Conservation (phyloP, 495 filamentous ascomycete genomes). For the Penicillium macrosclerotiorum region DNA sequence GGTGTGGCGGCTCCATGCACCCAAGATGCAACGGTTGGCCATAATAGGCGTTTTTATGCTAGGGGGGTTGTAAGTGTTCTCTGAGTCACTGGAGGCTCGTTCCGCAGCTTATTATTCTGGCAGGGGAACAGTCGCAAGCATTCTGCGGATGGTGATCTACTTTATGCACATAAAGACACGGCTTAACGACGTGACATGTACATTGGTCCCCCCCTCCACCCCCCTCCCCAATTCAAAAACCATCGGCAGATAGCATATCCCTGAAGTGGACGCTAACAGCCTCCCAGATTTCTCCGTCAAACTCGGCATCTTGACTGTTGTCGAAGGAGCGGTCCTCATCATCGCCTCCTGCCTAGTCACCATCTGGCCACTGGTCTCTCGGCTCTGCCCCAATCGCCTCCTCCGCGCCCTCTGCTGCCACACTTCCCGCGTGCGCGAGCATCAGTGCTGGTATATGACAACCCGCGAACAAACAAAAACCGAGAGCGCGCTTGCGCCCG, state of each 20-base stretch:
- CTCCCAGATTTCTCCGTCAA: slow-evolving; percentile 21
- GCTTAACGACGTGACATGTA: slow-evolving; percentile 22
- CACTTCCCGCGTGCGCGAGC: not conserved
- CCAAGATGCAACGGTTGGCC: slow-evolving; percentile 20
- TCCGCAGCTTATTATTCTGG: not conserved
- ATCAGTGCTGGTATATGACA: slow-evolving; percentile 7
- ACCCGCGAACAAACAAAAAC: not conserved
- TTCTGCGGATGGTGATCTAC: slow-evolving; percentile 21
- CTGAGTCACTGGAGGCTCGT: not conserved
- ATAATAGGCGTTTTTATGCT: slow-evolving; percentile 27
- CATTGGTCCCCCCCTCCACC: not conserved
- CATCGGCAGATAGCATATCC: not conserved
- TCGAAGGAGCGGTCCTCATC: slow-evolving; percentile 24
- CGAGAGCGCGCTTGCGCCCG: not conserved
- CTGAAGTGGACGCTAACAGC: not conserved
- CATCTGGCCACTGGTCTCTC: slow-evolving; percentile 26
- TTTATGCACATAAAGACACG: slow-evolving; percentile 2
- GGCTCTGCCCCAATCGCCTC: slow-evolving; percentile 3
- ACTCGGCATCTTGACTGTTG: slow-evolving; percentile 20
- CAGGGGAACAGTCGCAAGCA: slow-evolving; percentile 22
- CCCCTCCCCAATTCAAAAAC: not conserved
- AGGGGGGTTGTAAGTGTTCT: slow-evolving; percentile 25
- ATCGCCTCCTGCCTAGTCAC: slow-evolving; percentile 25
- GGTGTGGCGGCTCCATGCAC: slow-evolving; percentile 31
- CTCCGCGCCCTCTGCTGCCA: slow-evolving; percentile 4